A percentile compares a stretch with the other conserved stretches of the same genome.
These are phyloP conservation scores for Lathyrus aphaca DNA, from an alignment of 306 rosid species.

Conservation along the genomic window DNA sequence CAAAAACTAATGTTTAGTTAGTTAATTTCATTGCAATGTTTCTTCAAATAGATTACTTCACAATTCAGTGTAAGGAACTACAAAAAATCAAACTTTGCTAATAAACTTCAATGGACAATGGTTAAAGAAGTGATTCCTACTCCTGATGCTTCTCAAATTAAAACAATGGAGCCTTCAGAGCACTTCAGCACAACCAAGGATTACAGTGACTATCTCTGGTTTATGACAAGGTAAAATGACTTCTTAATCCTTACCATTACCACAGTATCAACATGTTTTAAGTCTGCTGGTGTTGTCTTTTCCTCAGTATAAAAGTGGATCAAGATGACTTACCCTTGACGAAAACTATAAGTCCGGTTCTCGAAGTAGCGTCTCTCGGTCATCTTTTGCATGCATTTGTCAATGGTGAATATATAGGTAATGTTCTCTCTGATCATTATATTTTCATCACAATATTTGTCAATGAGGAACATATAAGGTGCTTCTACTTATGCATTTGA, in stretches of 20 bases:
- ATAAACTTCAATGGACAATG: conserved; percentile 29
- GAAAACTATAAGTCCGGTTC: neutral
- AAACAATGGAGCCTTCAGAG: conserved; percentile 22
- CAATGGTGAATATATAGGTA: conserved; percentile 34
- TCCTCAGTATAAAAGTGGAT: conserved; percentile 25
- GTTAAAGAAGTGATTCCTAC: conserved; percentile 25
- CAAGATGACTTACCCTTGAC: neutral
- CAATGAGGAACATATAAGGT: neutral
- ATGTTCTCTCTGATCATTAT: conserved; percentile 17
- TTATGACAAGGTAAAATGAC: conserved; percentile 23
- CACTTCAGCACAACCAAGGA: conserved; percentile 35
- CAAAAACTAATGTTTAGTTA: neutral
- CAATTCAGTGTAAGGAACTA: conserved; percentile 32
- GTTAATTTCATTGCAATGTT: neutral
- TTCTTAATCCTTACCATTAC: conserved; percentile 13
- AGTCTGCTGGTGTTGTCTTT: conserved; percentile 9
- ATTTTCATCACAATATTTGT: too few species aligned
- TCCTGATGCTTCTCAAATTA: conserved; percentile 21
- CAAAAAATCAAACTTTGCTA: conserved; percentile 8
- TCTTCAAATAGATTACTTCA: conserved; percentile 13
- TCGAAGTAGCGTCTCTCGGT: conserved; percentile 29
- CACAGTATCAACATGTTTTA: conserved; percentile 4
- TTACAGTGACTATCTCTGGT: conserved; percentile 29
- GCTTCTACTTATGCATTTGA: neutral
- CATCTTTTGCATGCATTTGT: conserved; percentile 37